These are phyloP conservation scores for Ballota nigra DNA, from an alignment of 257 asterid genomes.

Conservation along the genomic window DNA sequence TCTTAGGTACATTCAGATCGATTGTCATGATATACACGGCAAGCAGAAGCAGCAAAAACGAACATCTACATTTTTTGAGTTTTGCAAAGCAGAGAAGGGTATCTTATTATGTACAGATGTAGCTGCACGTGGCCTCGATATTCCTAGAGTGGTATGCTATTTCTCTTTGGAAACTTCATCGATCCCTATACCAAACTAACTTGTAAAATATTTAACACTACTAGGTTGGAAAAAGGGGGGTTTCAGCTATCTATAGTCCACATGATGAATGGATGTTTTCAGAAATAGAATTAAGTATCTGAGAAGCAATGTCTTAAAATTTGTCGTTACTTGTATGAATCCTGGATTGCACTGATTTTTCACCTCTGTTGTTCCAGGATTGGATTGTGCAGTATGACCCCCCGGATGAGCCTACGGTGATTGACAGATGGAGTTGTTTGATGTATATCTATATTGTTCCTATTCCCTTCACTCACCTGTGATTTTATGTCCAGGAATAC, in stretches of 20 bases:
- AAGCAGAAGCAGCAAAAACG: constrained; percentile 96
- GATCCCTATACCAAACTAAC: background rate
- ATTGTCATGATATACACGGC: constrained; percentile 82
- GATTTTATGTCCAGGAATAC: constrained; percentile 61
- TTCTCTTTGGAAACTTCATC: constrained; percentile 3
- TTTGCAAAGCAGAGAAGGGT: constrained; percentile 83
- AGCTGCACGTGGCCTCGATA: constrained; percentile 99
- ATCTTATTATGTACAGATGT: constrained; percentile 90
- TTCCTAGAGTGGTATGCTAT: constrained; percentile 87
- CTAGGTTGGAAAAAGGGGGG: background rate
- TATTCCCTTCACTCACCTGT: constrained; percentile 11
- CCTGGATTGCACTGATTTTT: background rate
- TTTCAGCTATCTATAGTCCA: background rate
- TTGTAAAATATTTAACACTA: background rate
- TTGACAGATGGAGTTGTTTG: background rate
- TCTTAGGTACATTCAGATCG: constrained; percentile 68
- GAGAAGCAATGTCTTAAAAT: background rate
- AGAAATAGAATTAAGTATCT: background rate
- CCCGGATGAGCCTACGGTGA: constrained; percentile 96
- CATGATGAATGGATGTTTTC: background rate
- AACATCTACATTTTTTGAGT: constrained; percentile 76
- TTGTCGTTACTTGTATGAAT: background rate
- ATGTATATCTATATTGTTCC: background rate
- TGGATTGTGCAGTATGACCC: constrained; percentile 99
- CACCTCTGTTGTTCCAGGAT: constrained; percentile 50